phyloP scores from a whole-genome alignment of 805 yeast genomes.

The Barnettozyma californica region DNA sequence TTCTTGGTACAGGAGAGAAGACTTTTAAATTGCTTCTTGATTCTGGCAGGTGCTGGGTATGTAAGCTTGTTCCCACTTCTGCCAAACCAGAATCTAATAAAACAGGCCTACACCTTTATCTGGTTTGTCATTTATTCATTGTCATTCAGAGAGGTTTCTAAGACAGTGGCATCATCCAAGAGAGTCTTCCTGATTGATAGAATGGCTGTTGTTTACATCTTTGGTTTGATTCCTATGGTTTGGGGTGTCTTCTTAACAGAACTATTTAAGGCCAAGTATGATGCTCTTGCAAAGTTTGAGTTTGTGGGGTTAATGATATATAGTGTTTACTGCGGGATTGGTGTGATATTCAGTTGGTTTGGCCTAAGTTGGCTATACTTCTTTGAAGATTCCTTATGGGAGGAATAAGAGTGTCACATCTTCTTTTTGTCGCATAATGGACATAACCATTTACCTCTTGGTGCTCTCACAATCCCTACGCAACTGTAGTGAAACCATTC shows the following conservation, averaged over 20 bases:
- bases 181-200: conserved; percentile 68
- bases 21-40: conserved; percentile 62
- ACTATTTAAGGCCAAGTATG: conserved; percentile 49
- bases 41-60: conserved; percentile 74
- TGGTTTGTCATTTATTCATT: conserved; percentile 80
- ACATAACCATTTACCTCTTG: conserved; percentile 69
- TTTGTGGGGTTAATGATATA: conserved; percentile 76
- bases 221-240: conserved; percentile 65
- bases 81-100: conserved; percentile 73
- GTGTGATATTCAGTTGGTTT: conserved; percentile 81
- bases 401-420: conserved; percentile 2
- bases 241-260: conserved; percentile 42
- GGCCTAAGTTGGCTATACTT: conserved; percentile 87
- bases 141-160: conserved; percentile 65
- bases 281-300: conserved; percentile 52
- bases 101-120: conserved; percentile 68
- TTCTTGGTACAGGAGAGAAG: conserved; percentile 69
- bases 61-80: conserved; percentile 85
- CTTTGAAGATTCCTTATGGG: conserved; percentile 73
- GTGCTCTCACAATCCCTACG: conserved; percentile 60
- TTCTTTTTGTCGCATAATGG: conserved; percentile 33
- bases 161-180: conserved; percentile 31
- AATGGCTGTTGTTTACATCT: conserved; percentile 56
- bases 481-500: conserved; percentile 84
- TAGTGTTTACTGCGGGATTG: conserved; percentile 82